Conservation (phyloP, 805 yeast species). For the Metschnikowia bowlesiae region DNA sequence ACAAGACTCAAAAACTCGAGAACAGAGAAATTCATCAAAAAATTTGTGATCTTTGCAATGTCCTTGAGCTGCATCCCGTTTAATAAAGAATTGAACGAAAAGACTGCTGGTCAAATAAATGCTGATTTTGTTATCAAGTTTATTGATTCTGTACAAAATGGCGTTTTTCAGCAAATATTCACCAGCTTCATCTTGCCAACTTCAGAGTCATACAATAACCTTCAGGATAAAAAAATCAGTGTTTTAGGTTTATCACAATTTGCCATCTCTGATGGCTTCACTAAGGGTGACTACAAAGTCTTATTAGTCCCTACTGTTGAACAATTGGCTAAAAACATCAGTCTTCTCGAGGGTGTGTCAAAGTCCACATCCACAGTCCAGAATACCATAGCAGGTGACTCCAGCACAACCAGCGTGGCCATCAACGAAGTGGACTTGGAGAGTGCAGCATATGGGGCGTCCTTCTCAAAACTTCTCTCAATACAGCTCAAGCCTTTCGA, state of each 20-base stretch:
- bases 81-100: constrained; percentile 21
- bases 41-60: constrained; percentile 62
- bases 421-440: constrained; percentile 55
- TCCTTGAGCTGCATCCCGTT: constrained; percentile 43
- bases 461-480: constrained; percentile 68
- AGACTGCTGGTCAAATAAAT: constrained; percentile 33
- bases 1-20: constrained; percentile 76
- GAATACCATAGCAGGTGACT: constrained; percentile 16
- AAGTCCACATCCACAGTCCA: constrained; percentile 16
- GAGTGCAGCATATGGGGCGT: constrained; percentile 75
- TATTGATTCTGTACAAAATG: constrained; percentile 68
- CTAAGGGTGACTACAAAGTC: constrained; percentile 17
- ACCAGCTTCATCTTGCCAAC: constrained; percentile 52
- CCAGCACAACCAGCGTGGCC: constrained; percentile 25
- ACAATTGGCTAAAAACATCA: constrained; percentile 29
- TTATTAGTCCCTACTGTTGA: constrained; percentile 27
- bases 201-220: constrained; percentile 43
- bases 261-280: constrained; percentile 25
- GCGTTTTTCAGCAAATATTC: constrained; percentile 49
- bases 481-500: constrained; percentile 62
- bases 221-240: constrained; percentile 52
- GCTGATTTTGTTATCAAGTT: constrained; percentile 53
- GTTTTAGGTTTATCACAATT: constrained; percentile 48
- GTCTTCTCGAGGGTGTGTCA: constrained; percentile 26
- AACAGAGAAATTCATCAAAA: constrained; percentile 75